Evolutionary conservation across 345 rosid species (phyloP).

Genomic region (Rubroshorea leprosula): DNA sequence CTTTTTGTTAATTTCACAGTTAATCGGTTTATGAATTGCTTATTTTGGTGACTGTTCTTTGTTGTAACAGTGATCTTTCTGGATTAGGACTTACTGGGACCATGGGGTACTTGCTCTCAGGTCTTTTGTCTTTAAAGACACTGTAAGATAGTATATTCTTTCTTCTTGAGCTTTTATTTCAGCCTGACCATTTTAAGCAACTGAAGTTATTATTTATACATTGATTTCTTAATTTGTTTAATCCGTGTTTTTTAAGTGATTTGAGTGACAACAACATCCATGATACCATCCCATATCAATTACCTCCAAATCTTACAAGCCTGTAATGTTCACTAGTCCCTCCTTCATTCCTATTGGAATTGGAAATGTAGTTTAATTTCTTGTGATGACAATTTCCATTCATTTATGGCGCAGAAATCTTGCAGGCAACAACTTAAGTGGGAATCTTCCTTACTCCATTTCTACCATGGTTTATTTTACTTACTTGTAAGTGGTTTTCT

Average conservation of each 20-base stretch:
- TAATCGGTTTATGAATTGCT: constrained; percentile 8
- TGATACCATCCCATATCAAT: constrained; percentile 81
- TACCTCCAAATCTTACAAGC: constrained; percentile 95
- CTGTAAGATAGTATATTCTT: constrained; percentile 37
- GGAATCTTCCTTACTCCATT: constrained; percentile 90
- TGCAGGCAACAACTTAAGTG: constrained; percentile 75
- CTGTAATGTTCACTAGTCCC: constrained; percentile 48
- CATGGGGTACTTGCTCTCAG: constrained; percentile 83
- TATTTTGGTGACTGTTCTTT: constrained; percentile 12
- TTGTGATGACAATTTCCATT: constrained; percentile 10
- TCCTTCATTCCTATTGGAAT: constrained; percentile 5
- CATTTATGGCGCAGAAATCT: constrained; percentile 59
- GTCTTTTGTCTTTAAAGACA: constrained; percentile 60
- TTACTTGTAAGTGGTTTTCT: constrained; percentile 57
- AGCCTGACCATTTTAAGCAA: not conserved
- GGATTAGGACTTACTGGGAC: constrained; percentile 76
- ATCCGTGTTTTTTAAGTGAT: constrained; percentile 46
- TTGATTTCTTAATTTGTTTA: constrained; percentile 16
- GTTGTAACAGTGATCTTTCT: constrained; percentile 63
- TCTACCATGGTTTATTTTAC: constrained; percentile 64
- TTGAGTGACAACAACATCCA: constrained; percentile 80
- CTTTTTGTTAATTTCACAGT: constrained; percentile 1
- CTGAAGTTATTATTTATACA: constrained; percentile 1
- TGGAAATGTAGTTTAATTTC: not conserved
- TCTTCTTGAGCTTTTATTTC: not conserved